Evolutionary conservation across 208 protist genomes (phyloP), one percentile per base, ranked within the genome.

Genomic region (Angomonas ambiguus): DNA sequence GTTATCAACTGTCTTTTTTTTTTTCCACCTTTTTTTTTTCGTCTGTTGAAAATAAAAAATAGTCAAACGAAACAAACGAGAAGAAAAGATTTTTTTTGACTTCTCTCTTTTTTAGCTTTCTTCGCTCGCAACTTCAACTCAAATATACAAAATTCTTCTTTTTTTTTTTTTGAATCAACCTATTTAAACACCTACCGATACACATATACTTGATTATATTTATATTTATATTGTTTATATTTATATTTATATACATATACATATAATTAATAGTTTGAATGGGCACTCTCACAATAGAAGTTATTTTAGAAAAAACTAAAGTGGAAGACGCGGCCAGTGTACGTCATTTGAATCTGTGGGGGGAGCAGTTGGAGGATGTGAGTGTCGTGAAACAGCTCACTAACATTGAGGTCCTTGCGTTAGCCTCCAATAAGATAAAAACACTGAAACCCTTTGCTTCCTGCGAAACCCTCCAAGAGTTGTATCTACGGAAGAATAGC

Each of bases 401-500:
- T 4, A 85, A 91, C 51, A 76, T 97, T 11, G 79, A 96, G 70
- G 89, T 97, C 42, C 79, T 97, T 6, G 80, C 87, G 10, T 69
- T 98, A 2, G 88, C 82, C 0, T 74, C 93, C 5, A 97, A 97
- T 72, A 74, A 89, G 11, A 75, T 97, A 16, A 79, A 67, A 0
- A 81, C 88, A 6, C 69, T 98, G 31, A 69, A 74, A 27, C 48
- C 68, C 20, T 91, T 98, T 35, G 74, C 74, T 20, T 53, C 68
- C n/a, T 97, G 93, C 71, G 55, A 53, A 0, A 67, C 60, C 18
- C 68, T 97, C 59, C 51, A 83, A 67, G 95, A 98, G 77, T 80
- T 98, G 57, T 97, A 97, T 74, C 71, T 98, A 56, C 82, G 95
- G 62, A 97, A 97, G 74, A 98, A 97, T 71, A 69, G 82, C 41